Evolutionary conservation across 257 asterid species (phyloP).

Genomic region (Avicennia marina): DNA sequence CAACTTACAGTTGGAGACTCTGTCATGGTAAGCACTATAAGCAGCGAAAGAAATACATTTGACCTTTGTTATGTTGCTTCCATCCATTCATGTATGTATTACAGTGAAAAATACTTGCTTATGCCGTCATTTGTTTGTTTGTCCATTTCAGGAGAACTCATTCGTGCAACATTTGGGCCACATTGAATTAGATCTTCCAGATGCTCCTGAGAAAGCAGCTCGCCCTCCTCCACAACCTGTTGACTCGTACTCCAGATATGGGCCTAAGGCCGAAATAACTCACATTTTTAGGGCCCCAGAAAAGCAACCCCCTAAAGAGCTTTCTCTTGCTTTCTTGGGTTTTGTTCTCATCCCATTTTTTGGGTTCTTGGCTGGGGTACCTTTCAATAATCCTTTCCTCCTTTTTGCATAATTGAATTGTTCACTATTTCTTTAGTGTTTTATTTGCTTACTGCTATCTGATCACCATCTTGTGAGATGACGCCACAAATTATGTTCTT

Average conservation of each 20-base stretch:
- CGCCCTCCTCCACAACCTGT: conserved; percentile 84
- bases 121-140: conserved; percentile 11
- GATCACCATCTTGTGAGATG: neutral
- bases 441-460: neutral
- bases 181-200: conserved; percentile 81
- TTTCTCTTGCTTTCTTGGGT: conserved; percentile 73
- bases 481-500: conserved; percentile 7
- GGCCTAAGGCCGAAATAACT: conserved; percentile 84
- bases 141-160: conserved; percentile 78
- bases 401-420: conserved; percentile 9
- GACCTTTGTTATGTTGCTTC: conserved; percentile 4
- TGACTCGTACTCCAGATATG: conserved; percentile 68
- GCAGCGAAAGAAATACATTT: conserved; percentile 14
- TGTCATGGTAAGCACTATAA: conserved; percentile 59
- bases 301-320: conserved; percentile 76
- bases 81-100: neutral
- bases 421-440: neutral
- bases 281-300: conserved; percentile 92
- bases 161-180: conserved; percentile 74
- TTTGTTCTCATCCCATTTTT: conserved; percentile 69
- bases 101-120: neutral
- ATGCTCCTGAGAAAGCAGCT: conserved; percentile 84
- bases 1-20: conserved; percentile 88
- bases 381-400: conserved; percentile 11
- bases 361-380: conserved; percentile 92